These are phyloP conservation scores for Eleusine coracana DNA, from an alignment of 176 grass and related monocot genomes.

Conservation along the genomic window DNA sequence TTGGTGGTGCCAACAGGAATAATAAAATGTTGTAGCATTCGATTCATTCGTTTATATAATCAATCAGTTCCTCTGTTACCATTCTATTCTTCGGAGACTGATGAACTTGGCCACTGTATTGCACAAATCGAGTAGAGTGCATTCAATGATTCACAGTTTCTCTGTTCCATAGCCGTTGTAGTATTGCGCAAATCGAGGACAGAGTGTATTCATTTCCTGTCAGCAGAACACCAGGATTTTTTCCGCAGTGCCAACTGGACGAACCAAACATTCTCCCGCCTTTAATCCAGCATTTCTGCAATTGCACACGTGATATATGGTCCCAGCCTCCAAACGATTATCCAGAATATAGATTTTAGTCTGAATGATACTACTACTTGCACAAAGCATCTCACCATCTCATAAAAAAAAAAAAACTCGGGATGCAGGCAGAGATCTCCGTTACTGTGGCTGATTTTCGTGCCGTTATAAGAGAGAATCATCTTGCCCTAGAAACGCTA, in stretches of 20 bases:
- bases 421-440: no score
- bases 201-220: background rate
- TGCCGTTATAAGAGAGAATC: background rate
- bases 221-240: background rate
- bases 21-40: constrained; percentile 17
- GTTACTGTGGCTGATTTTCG: no score
- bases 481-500: constrained; percentile 5
- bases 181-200: background rate
- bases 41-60: constrained; percentile 45
- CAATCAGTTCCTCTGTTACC: background rate
- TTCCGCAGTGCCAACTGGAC: background rate
- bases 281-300: background rate
- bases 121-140: background rate
- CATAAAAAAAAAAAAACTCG: no score
- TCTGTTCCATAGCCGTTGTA: no score
- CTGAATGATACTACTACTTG: background rate
- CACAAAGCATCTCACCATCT: no score
- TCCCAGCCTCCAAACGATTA: background rate
- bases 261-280: background rate
- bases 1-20: constrained; percentile 30
- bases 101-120: background rate
- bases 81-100: background rate
- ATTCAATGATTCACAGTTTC: background rate
- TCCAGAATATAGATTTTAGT: background rate
- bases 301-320: background rate